Base-by-base conservation (phyloP, 371 early-diverging fungal genomes). In the Dinochytrium kinnereticum region DNA sequence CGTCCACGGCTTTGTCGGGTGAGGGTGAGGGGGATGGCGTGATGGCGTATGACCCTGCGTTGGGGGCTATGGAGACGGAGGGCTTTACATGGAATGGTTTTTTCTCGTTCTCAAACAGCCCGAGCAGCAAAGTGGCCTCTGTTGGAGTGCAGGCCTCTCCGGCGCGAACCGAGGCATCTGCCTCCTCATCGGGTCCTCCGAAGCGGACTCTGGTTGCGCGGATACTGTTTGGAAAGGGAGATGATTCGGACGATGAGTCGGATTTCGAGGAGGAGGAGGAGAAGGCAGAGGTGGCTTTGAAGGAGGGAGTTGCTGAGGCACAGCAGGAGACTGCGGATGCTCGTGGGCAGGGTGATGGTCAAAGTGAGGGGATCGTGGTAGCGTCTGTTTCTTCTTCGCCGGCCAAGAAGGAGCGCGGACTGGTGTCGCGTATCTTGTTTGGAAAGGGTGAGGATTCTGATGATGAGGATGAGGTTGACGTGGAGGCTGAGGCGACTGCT, bases 221-320 rank as follows among this genome's bases (percentile, higher is more conserved):
- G 31, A 64, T 70, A 21, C 37, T 68, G 34, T 38, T 74, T 59
- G 36, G 36, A 15, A 61, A 74, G 15, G 17, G 57, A 3, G 64
- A 24, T 2, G 68, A 68, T 24, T 49, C 55, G 57, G 59, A 40
- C 21, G 68, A 49, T 28, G 51, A 36, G 44, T 7, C 7, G 10
- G 51, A 5, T 51, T 13, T 17, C 33, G 51, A 31, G 13, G 19
- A 34, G 34, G 13, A 10, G 13, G 34, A 10, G 3, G 36, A 34
- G 36, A 36, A 33, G 13, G 36, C 5, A 19, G 36, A 34, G 36
- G 34, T 33, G 5, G 61, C n/a, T n/a, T 37, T 37, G 31, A 15
- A 36, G 61, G 36, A 26, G 61, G 37, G 24, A 34, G 61, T 36
- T 17, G 61, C 24, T 31, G 28, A 13, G 19, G 37, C 17, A 24